A percentile compares a stretch with the other conserved stretches of the same genome.
These are phyloP conservation scores for Naegleria fowleri DNA, from an alignment of 208 protist genomes.

Conservation along the genomic window DNA sequence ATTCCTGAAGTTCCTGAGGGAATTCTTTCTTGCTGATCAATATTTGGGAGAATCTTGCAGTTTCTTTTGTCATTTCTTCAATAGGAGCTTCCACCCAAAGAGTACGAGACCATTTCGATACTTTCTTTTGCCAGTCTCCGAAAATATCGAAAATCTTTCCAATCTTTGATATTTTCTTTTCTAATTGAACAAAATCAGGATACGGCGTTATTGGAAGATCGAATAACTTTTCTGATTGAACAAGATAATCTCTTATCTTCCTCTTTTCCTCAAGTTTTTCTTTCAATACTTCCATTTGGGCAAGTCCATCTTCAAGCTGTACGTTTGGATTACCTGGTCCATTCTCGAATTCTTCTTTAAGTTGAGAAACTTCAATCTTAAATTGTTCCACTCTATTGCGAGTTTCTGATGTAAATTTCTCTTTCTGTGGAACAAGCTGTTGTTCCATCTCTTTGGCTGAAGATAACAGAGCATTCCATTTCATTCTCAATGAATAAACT, in stretches of 20 bases:
- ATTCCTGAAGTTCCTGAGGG: constrained; percentile 62
- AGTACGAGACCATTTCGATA: constrained; percentile 87
- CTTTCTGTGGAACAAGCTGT: constrained; percentile 78
- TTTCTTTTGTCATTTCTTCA: constrained; percentile 82
- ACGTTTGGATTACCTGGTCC: constrained; percentile 72
- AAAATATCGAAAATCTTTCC: constrained; percentile 87
- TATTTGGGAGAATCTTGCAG: constrained; percentile 74
- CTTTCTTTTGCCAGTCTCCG: constrained; percentile 72
- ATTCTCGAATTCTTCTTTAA: constrained; percentile 62
- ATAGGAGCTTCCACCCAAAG: constrained; percentile 94
- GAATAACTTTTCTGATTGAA: constrained; percentile 92
- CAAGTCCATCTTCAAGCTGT: constrained; percentile 79
- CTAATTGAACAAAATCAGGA: constrained; percentile 76
- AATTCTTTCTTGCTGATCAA: constrained; percentile 72
- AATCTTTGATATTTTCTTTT: constrained; percentile 73
- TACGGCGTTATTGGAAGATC: constrained; percentile 85
- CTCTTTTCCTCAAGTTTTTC: constrained; percentile 62
- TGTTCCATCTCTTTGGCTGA: constrained; percentile 64
- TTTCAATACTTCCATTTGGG: constrained; percentile 74
- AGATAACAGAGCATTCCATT: constrained; percentile 74
- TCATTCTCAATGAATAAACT: constrained; percentile 61
- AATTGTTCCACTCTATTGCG: constrained; percentile 75
- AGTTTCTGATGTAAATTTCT: constrained; percentile 85
- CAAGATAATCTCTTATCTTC: constrained; percentile 74
- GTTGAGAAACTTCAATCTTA: constrained; percentile 49